Base-by-base conservation (phyloP, 805 yeast species). In the Saturnispora sanitii region DNA sequence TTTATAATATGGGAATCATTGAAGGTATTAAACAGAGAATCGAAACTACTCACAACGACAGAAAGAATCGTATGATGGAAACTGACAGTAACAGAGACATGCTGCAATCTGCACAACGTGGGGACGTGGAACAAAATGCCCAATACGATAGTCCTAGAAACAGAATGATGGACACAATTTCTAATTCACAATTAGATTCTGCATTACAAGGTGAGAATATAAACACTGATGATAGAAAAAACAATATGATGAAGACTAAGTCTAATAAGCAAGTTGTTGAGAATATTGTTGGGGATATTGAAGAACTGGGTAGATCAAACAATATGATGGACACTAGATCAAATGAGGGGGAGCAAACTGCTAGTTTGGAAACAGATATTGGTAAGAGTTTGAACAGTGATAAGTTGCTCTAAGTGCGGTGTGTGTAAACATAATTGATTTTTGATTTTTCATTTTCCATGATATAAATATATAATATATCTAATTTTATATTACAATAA, bases 81-180 rank as follows among this genome's bases (percentile, higher is more conserved):
- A 42, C 45, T 4, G 46, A 44, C 7, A 42, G 42, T 15, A 46
- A 46, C 26, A 40, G 39, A 28, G 42, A 44, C 18, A 35, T 44
- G 18, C 28, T 42, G 41, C 32, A 33, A 36, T 6, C 37, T 33
- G 21, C 36, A 33, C 40, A 37, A 18, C 11, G 11, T 16, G 34
- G 23, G 5, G 35, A 20, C 11, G 9, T 11, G 5, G 34, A 15
- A 3, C 29, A 31, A 13, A 19, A 34, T 13, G 42, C 33, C 16
- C 15, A 30, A 6, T 30, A 40, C 20, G 41, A 40, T 23, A 32
- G 34, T n/a, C 45, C 45, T 19, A 39, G 47, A 6, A 44, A 44
- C 25, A 33, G 44, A 8, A 39, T 46, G 42, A 37, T 46, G 45
- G 49, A 46, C 28, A 42, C 47, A 2, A 20, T 46, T 9, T 44